These are phyloP conservation scores for Wickerhamiella spandovensis DNA, from an alignment of 805 yeast species.

Conservation along the genomic window DNA sequence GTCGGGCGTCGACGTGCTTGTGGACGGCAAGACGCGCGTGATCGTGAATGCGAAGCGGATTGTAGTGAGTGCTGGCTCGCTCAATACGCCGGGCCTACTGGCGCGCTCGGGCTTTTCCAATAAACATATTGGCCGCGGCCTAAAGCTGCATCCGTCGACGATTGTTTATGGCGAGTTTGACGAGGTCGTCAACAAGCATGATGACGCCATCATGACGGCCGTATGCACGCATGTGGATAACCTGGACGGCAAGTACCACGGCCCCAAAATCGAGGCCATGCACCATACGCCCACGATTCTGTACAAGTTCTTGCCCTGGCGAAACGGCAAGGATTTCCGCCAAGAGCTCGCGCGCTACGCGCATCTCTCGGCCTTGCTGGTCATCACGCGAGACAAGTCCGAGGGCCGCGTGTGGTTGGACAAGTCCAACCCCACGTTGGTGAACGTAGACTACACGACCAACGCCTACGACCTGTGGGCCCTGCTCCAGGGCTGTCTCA, in stretches of 20 bases:
- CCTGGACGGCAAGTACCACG: constrained; percentile 40
- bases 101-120: constrained; percentile 37
- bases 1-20: constrained; percentile 30
- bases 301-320: constrained; percentile 33
- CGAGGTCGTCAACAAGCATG: constrained; percentile 26
- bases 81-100: constrained; percentile 37
- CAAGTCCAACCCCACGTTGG: constrained; percentile 23
- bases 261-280: constrained; percentile 38
- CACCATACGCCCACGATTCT: constrained; percentile 33
- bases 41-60: constrained; percentile 32
- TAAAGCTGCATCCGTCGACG: constrained; percentile 39
- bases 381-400: constrained; percentile 35
- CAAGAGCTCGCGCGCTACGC: constrained; percentile 27
- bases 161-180: constrained; percentile 32
- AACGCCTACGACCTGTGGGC: constrained; percentile 32
- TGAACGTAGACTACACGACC: constrained; percentile 29
- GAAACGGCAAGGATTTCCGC: constrained; percentile 25
- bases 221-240: constrained; percentile 35
- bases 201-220: constrained; percentile 37
- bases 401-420: constrained; percentile 27
- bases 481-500: constrained; percentile 27
- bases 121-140: constrained; percentile 36
- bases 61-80: constrained; percentile 35
- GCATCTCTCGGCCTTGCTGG: constrained; percentile 28
- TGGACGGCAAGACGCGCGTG: constrained; percentile 15